phyloP scores from a whole-genome alignment of 1,284 basidiomycete species.

The Heimioporus retisporus region DNA sequence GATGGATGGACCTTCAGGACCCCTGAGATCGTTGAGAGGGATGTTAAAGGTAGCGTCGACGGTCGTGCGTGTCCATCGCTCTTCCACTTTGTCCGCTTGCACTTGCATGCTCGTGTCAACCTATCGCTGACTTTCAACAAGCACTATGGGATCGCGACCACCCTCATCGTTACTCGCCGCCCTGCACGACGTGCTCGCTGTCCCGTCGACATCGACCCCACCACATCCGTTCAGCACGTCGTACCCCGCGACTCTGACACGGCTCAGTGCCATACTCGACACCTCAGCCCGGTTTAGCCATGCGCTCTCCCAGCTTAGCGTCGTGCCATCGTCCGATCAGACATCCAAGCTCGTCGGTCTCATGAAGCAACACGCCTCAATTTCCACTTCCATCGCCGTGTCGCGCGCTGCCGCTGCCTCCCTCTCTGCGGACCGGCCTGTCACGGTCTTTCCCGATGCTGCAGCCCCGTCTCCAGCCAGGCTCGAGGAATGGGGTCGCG shows the following conservation, averaged over 20 bases:
- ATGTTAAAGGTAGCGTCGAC: too few species aligned
- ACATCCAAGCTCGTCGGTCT: constrained; percentile 71
- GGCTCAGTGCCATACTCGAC: constrained; percentile 62
- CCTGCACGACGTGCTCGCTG: constrained; percentile 38
- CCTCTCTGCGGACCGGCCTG: constrained; percentile 31
- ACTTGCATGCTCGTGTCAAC: too few species aligned
- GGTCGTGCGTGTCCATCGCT: too few species aligned
- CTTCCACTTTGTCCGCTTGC: too few species aligned
- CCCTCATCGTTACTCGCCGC: constrained; percentile 33
- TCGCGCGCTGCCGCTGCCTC: constrained; percentile 35
- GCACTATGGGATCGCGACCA: constrained; percentile 26
- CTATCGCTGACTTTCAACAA: too few species aligned
- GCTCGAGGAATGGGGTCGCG: constrained; percentile 67
- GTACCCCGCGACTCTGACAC: constrained; percentile 51
- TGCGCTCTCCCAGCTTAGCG: constrained; percentile 62
- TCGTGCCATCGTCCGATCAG: constrained; percentile 60
- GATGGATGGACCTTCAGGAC: too few species aligned
- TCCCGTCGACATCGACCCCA: constrained; percentile 23
- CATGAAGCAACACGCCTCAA: constrained; percentile 69
- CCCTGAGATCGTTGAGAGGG: too few species aligned
- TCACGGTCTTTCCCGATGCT: constrained; percentile 40
- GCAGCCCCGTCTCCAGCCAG: constrained; percentile 48
- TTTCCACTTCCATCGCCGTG: constrained; percentile 44
- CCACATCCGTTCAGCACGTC: constrained; percentile 62
- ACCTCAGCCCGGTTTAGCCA: constrained; percentile 61